Evolutionary conservation across 2,329 filamentous ascomycete species (phyloP), one percentile per base, ranked within the genome.

Genomic region (Thermoascus crustaceus): DNA sequence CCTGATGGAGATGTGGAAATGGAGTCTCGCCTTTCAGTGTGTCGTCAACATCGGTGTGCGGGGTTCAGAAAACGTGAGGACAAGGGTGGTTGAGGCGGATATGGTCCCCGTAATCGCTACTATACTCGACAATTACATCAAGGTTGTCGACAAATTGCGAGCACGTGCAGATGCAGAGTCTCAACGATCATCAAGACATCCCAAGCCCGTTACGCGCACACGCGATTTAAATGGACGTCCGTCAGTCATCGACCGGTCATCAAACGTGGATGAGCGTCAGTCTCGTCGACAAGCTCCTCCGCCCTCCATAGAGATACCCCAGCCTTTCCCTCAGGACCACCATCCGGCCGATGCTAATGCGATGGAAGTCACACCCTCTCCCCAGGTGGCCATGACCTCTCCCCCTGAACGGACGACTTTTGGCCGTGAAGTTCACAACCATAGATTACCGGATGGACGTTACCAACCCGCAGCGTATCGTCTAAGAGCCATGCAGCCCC

Each of bases 1-100:
- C 60, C 82, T 95, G 80, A 95, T 96, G 89, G 89, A 95, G 61
- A 94, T 94, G 85, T 98, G 91, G 91, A 96, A 96, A 66, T 98
- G 91, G 91, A 98, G 95, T 57, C 74, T 98, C 44, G 91, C 91
- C 35, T 98, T 98, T 62, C 91, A 96, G 64, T 98, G 91, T 61
- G 88, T 96, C 46, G 91, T 98, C 58, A 98, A 98, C 63, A 96
- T 98, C 56, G 91, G 91, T 38, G 89, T 98, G 41, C 78, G 91
- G 49, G 91, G 91, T 41, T 95, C 91, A 8, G 91, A 98, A 67
- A 80, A 78, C 48, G 91, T 98, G 40, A 78, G 91, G 49, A 96
- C 91, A 39, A 76, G 91, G 47, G 89, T 98, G 2, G 91, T 98
- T 34, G 91, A 98, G 66, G 91, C 91, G 44, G 91, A 98, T 63